Conservation (phyloP, 2,329 filamentous ascomycete genomes). For the Huntiella bhutanensis region DNA sequence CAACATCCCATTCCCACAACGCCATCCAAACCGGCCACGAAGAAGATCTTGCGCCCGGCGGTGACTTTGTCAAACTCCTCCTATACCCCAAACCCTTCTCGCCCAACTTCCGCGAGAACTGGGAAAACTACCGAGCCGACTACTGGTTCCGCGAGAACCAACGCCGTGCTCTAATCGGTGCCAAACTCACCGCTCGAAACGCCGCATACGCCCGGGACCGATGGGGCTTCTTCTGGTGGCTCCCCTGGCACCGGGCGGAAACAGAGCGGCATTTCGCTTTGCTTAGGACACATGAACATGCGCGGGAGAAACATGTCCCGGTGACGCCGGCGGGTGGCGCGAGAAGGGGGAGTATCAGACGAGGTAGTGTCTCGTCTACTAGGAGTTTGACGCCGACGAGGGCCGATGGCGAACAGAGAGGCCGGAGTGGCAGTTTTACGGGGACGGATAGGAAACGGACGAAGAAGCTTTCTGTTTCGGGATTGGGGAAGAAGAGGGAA, state of each 20-base stretch:
- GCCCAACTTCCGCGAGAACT: slow-evolving; percentile 85
- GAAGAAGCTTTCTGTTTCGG: slow-evolving; percentile 9
- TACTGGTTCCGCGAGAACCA: slow-evolving; percentile 98
- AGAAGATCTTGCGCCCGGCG: slow-evolving; percentile 76
- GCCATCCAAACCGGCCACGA: slow-evolving; percentile 38
- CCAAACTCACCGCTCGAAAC: slow-evolving; percentile 50
- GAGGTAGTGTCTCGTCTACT: slow-evolving; percentile 32
- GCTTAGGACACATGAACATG: slow-evolving; percentile 2
- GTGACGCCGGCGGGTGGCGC: slow-evolving; percentile 14
- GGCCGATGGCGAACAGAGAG: slow-evolving; percentile 19
- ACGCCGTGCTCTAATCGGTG: slow-evolving; percentile 52
- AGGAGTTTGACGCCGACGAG: slow-evolving; percentile 30
- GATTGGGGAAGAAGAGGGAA: slow-evolving; percentile 4
- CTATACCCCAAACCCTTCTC: slow-evolving; percentile 89
- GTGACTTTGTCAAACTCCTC: slow-evolving; percentile 79
- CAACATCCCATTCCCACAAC: slow-evolving; percentile 13
- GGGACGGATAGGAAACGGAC: slow-evolving; percentile 6
- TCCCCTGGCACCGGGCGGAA: slow-evolving; percentile 39
- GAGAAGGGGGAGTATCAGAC: slow-evolving; percentile 33
- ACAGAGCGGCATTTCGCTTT: slow-evolving; percentile 15
- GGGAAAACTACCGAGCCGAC: slow-evolving; percentile 83
- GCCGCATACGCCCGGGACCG: slow-evolving; percentile 47
- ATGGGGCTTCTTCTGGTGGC: slow-evolving; percentile 71
- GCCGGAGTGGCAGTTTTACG: slow-evolving; percentile 6
- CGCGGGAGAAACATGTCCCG: neutral